Conservation (phyloP, 2,329 filamentous ascomycete genomes). For the Ambrosiella cleistominuta region DNA sequence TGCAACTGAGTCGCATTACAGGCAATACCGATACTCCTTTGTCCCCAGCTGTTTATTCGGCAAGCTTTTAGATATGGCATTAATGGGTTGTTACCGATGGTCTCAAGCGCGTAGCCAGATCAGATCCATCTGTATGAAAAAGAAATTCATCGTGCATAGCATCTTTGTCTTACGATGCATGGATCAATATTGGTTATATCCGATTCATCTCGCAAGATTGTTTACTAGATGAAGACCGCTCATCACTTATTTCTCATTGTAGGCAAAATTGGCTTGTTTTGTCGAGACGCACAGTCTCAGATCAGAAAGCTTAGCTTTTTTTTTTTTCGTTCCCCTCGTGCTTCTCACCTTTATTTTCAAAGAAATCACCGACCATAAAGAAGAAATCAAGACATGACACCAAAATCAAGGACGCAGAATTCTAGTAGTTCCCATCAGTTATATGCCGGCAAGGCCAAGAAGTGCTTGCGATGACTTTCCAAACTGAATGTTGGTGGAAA, state of each 20-base stretch:
- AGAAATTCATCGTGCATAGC: not conserved
- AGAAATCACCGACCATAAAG: too few species aligned
- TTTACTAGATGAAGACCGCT: not conserved
- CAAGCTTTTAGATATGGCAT: too few species aligned
- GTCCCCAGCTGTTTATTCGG: too few species aligned
- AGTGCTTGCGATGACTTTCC: not conserved
- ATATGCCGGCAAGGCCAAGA: not conserved
- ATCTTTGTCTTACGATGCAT: not conserved
- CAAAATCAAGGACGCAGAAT: not conserved
- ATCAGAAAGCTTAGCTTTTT: too few species aligned
- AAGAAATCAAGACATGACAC: not conserved
- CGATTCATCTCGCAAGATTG: not conserved
- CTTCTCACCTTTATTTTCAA: too few species aligned
- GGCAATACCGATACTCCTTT: too few species aligned
- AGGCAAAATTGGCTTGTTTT: not conserved
- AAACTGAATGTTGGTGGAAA: not conserved
- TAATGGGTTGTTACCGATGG: too few species aligned
- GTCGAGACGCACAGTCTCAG: not conserved
- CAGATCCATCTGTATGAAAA: not conserved
- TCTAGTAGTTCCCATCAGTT: not conserved
- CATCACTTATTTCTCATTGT: not conserved
- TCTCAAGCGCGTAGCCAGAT: not conserved
- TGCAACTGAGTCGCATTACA: too few species aligned
- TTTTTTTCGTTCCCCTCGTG: too few species aligned
- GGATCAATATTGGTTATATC: not conserved